A percentile compares a stretch with the other conserved stretches of the same genome.
Conservation (phyloP, 169 alveolate species). For the Babesia bovis region DNA sequence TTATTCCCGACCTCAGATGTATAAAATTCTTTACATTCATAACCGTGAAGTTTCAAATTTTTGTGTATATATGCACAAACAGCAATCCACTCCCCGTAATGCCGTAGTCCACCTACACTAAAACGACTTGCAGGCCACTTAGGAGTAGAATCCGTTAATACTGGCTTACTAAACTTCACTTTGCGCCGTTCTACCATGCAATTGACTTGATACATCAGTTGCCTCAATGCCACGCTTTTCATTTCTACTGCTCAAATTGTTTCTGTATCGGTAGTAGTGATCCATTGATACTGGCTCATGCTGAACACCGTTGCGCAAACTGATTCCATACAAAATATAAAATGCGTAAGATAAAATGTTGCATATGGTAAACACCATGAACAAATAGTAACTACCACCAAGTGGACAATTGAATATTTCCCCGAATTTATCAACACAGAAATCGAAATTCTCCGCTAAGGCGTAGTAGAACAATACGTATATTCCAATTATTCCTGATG, state of each 20-base stretch:
- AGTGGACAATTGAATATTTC: constrained; percentile 7
- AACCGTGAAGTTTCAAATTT: constrained; percentile 1
- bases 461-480: constrained; percentile 23
- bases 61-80: constrained; percentile 18
- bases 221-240: constrained; percentile 1
- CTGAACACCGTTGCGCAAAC: constrained; percentile 2
- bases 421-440: constrained; percentile 47
- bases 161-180: constrained; percentile 54
- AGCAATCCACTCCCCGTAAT: constrained; percentile 61
- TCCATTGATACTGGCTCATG: constrained; percentile 14
- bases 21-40: constrained; percentile 10
- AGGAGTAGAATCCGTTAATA: background rate
- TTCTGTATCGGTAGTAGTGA: constrained; percentile 36
- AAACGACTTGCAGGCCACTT: constrained; percentile 12
- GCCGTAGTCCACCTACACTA: constrained; percentile 56
- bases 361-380: constrained; percentile 6
- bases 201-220: constrained; percentile 22
- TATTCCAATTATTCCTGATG: constrained; percentile 17
- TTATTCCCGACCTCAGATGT: constrained; percentile 25
- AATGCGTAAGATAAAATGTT: constrained; percentile 21
- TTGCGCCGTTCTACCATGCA: constrained; percentile 22
- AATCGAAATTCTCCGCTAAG: background rate
- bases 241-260: constrained; percentile 2
- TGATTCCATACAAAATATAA: constrained; percentile 12
- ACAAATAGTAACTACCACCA: background rate